Evolutionary conservation across 1,139 yeast species (phyloP), one percentile per base, ranked within the genome.

Genomic region (Lodderomyces theae): DNA sequence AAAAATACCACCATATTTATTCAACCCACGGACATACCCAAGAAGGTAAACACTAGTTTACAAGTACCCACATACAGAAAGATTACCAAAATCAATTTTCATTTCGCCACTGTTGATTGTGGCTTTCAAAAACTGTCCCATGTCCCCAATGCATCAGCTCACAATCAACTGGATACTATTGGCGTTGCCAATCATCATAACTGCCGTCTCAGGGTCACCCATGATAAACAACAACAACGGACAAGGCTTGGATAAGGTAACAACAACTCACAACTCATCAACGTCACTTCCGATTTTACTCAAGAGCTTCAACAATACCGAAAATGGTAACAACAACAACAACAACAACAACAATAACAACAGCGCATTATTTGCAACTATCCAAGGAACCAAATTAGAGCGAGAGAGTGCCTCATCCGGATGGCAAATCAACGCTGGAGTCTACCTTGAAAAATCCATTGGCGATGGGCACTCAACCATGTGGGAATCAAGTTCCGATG

Each of bases 381-480:
- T 28, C 12, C 31, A 28, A 28, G 31, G 31, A 4, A 28, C 31
- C 5, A 28, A 28, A 28, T 28, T 28, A 28, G 31, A 28, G 15
- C 31, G 31, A 3, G 31, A 28, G 12, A 15, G 11, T 7, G 15
- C 31, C 8, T 28, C 31, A 28, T 28, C 31, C 24, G 34, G 37
- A 17, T 41, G 44, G 44, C 39, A 41, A 31, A 17, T 41, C 2
- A 41, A 38, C 23, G 44, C 44, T 15, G 44, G 44, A 2, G 34
- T 41, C 4, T 41, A 33, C 21, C 19, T 41, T 12, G 44, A 41
- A 24, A 37, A 37, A 11, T 10, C 37, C 16, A 32, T 24, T 15
- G 17, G 33, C 16, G 30, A 23, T n/a, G 30, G 30, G 4, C 31
- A 28, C 15, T 28, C 31, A 28, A 28, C 31, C 18, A 28, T 28